Base-by-base conservation (phyloP, 495 filamentous ascomycete genomes). In the Podospora fimiseda region DNA sequence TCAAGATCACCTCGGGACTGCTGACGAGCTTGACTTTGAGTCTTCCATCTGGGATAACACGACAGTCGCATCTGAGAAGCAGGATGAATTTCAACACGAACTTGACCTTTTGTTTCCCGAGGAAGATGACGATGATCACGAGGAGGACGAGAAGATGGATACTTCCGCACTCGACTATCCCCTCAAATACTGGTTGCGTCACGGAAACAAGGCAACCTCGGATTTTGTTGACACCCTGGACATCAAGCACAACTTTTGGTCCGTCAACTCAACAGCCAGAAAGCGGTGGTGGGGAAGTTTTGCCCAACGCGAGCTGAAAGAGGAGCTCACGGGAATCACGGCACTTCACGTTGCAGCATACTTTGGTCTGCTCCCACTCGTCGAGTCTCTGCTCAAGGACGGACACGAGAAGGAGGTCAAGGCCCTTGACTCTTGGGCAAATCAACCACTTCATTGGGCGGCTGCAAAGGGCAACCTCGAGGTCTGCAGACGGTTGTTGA, bases 241-340 rank as follows among this genome's bases (percentile, higher is more conserved):
- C 27, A 55, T 55, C 52, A 48, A 48, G 20, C 44, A 55, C 20
- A 39, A 23, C 20, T 55, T 55, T 16, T 55, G 52, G 52, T 55
- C 52, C 18, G 33, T 48, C n/a, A 45, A 55, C n/a, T 55, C 52
- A 44, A 27, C 52, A 13, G 44, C 36, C 13, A 44, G 52, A 20
- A 33, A 24, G 19, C 27, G 52, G 15, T 55, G 52, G 52, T 55
- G 52, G 52, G 52, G 24, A 2, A 33, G 36, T 19, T 55, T 48
- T 24, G 52, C 52, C 6, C 38, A 38, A 14, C 21, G 37, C 2
- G 21, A 42, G 23, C 30, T 24, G 2, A n/a, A 11, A 16, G 21
- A 20, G 6, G 44, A 48, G 24, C 52, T 39, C 37, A 55, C 48
- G 23, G 41, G 37, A 13, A 55, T 55, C 43, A 55, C 52, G 43